These are phyloP conservation scores for Alternaria ventricosa DNA, from an alignment of 2,329 filamentous ascomycete genomes.

Conservation along the genomic window DNA sequence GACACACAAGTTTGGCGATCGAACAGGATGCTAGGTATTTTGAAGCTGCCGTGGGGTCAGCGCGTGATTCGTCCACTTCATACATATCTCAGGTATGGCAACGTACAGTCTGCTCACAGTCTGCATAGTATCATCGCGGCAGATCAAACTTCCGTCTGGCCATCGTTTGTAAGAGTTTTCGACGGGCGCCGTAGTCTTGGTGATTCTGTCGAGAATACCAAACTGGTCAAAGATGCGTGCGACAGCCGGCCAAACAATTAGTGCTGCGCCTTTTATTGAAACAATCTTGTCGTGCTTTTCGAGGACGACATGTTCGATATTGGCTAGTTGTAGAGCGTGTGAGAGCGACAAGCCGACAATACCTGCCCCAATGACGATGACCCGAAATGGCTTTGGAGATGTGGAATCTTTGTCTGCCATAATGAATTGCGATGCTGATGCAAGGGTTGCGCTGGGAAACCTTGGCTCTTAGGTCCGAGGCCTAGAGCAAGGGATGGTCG, in stretches of 20 bases:
- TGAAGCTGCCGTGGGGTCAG: conserved; percentile 7
- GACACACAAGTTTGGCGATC: conserved; percentile 26
- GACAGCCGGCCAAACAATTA: conserved; percentile 28
- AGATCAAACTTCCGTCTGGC: conserved; percentile 20
- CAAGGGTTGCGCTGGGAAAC: neutral
- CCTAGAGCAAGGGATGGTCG: neutral
- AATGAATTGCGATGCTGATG: neutral
- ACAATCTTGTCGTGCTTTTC: conserved; percentile 29
- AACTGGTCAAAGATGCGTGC: conserved; percentile 33
- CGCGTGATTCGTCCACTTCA: no score
- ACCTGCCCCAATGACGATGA: conserved; percentile 27
- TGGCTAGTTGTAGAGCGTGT: conserved; percentile 24
- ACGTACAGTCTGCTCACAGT: conserved; percentile 2
- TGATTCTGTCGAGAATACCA: conserved; percentile 21
- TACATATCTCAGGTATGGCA: neutral
- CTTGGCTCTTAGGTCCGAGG: neutral
- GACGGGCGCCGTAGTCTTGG: conserved; percentile 12
- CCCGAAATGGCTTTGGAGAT: conserved; percentile 16
- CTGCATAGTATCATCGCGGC: neutral
- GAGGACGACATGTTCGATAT: conserved; percentile 33
- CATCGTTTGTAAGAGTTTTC: conserved; percentile 14
- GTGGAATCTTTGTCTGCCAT: neutral
- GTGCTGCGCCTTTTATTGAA: conserved; percentile 27
- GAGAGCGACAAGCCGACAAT: conserved; percentile 28
- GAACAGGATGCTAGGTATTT: conserved; percentile 13